Percentiles rank a stretch among this genome's conserved stretches.
phyloP scores from a whole-genome alignment of 345 rosid genomes.

The Camelina neglecta region DNA sequence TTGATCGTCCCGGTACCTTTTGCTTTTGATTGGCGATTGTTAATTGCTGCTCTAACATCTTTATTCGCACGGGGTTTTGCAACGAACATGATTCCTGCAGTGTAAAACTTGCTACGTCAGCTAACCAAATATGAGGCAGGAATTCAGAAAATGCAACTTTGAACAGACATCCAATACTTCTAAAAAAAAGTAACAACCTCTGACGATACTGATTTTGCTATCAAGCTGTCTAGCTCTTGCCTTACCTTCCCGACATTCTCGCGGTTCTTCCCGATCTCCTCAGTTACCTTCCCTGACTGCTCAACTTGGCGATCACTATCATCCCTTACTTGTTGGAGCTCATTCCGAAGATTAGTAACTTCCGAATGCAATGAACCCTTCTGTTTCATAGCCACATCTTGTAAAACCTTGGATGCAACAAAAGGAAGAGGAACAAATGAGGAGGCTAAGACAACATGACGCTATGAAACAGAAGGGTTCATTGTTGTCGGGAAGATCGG shows the following conservation, averaged over 20 bases:
- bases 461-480: too few relatives aligned
- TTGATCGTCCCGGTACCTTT: slow-evolving; percentile 53
- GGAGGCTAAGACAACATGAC: too few relatives aligned
- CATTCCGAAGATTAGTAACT: slow-evolving; percentile 60
- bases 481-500: too few relatives aligned
- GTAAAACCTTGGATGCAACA: slow-evolving; percentile 56
- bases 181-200: slow-evolving; percentile 61
- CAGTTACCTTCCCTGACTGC: too few relatives aligned
- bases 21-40: slow-evolving; percentile 73
- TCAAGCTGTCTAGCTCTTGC: slow-evolving; percentile 34
- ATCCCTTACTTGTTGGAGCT: too few relatives aligned
- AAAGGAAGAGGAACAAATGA: slow-evolving; percentile 2
- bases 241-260: too few relatives aligned
- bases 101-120: slow-evolving; percentile 23
- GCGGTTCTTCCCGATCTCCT: too few relatives aligned
- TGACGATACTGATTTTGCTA: slow-evolving; percentile 58
- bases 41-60: slow-evolving; percentile 61
- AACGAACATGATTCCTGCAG: slow-evolving; percentile 82
- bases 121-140: slow-evolving; percentile 2
- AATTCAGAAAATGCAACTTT: neutral
- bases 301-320: too few relatives aligned
- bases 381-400: slow-evolving; percentile 70
- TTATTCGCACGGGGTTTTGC: slow-evolving; percentile 66
- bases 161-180: slow-evolving; percentile 61
- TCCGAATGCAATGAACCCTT: slow-evolving; percentile 69